These are phyloP conservation scores for Thermochaetoides dissita DNA, from an alignment of 2,329 filamentous ascomycete species.

Conservation along the genomic window DNA sequence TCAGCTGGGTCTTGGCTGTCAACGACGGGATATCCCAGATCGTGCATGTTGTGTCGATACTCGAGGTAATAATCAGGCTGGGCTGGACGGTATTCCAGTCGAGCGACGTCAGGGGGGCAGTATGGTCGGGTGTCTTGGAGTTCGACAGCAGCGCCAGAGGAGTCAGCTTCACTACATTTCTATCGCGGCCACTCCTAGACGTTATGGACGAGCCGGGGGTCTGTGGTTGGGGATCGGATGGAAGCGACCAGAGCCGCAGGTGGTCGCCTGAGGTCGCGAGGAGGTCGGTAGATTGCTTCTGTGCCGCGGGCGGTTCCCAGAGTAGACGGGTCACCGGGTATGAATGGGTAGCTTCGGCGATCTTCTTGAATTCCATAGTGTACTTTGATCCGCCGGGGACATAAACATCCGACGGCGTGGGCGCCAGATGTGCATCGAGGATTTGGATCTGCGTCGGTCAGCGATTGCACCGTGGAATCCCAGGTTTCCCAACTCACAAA, in stretches of 20 bases:
- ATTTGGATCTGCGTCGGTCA: slow-evolving; percentile 69
- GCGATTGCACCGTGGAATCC: background rate
- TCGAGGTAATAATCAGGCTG: slow-evolving; percentile 94
- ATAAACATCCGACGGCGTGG: slow-evolving; percentile 55
- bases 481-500: slow-evolving; percentile 47
- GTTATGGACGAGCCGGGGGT: slow-evolving; percentile 53
- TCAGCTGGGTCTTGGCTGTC: slow-evolving; percentile 94
- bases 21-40: slow-evolving; percentile 99
- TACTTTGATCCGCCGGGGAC: slow-evolving; percentile 57
- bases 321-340: slow-evolving; percentile 91
- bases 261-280: slow-evolving; percentile 93
- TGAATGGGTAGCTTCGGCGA: slow-evolving; percentile 92
- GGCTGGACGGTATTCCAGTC: slow-evolving; percentile 98
- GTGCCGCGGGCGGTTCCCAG: slow-evolving; percentile 89
- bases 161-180: slow-evolving; percentile 64
- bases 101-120: slow-evolving; percentile 84
- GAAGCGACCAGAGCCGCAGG: slow-evolving; percentile 83
- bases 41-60: slow-evolving; percentile 96
- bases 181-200: slow-evolving; percentile 43
- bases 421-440: slow-evolving; percentile 68
- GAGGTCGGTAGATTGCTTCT: slow-evolving; percentile 90
- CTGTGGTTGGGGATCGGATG: slow-evolving; percentile 43
- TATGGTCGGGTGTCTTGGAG: slow-evolving; percentile 96
- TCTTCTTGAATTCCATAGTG: slow-evolving; percentile 77
- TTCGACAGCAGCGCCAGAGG: slow-evolving; percentile 88